Evolutionary conservation across 208 protist species (phyloP), one percentile per base, ranked within the genome.

Genomic region (Leishmania turanica): DNA sequence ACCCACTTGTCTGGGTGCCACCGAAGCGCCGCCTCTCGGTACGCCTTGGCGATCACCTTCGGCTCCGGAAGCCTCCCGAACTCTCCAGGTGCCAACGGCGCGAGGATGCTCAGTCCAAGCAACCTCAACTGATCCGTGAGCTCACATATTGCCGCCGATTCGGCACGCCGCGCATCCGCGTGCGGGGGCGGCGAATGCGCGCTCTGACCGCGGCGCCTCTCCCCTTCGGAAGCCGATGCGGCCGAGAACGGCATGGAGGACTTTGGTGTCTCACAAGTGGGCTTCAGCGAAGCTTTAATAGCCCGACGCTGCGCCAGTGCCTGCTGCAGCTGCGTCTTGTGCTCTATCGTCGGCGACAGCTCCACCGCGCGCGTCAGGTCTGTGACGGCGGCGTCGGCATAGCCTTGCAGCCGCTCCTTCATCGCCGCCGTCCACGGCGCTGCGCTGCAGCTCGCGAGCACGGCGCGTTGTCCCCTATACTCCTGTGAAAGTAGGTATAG

Each of bases 1-100:
- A 92, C 87, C 94, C 94, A 97, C 75, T 91, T 93, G 80, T 98
- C 96, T 6, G 97, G 97, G 82, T 99, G 97, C 90, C 93, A 98
- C 60, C 83, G 89, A 64, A 98, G 83, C 11, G 93, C 95, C 9
- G 85, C 87, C 80, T 94, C 84, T n/a, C 88, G 93, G 81, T 98
- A 99, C 74, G 95, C 94, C 78, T 93, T 96, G 21, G 84, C 86
- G 34, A 99, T 75, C 58, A 86, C 86, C 77, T 89, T 80, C 45
- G 70, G 66, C 27, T 92, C 86, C 34, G 90, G 89, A 71, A 85
- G 80, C 3, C 13, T 34, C 4, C 72, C 76, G 17, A 54, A 53
- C 53, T 74, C 69, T 0, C 34, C 64, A 13, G 70, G n/a, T 6
- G 76, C 73, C 15, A 53, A 62, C 6, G 73, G 51, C 27, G 56